Evolutionary conservation across 805 yeast species (phyloP).

Genomic region (Saccharomycopsis sp.): DNA sequence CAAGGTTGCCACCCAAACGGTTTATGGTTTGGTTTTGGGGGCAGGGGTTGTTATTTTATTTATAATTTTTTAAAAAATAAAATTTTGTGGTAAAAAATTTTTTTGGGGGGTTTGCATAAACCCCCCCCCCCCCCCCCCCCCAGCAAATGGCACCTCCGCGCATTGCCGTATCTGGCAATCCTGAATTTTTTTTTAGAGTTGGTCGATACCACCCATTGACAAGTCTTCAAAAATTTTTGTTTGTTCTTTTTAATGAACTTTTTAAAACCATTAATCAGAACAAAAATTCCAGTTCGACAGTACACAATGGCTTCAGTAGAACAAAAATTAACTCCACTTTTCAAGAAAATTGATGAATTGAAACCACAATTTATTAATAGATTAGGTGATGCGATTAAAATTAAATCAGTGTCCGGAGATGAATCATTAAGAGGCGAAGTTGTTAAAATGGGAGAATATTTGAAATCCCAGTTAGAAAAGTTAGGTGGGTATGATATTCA

Average conservation of each 20-base stretch:
- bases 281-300: neutral
- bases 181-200: no score
- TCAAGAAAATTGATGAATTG: slow-evolving; percentile 62
- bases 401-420: slow-evolving; percentile 92
- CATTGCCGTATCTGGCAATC: no score
- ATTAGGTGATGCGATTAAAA: slow-evolving; percentile 78
- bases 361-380: slow-evolving; percentile 69
- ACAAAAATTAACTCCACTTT: slow-evolving; percentile 26
- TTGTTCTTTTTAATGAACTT: neutral
- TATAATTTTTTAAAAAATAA: no score
- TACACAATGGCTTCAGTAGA: neutral
- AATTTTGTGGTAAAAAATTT: no score
- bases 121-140: no score
- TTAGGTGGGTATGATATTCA: slow-evolving; percentile 82
- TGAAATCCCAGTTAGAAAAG: slow-evolving; percentile 56
- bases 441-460: slow-evolving; percentile 80
- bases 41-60: no score
- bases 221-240: neutral
- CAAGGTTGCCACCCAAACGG: neutral
- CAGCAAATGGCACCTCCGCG: no score
- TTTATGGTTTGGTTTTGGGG: no score
- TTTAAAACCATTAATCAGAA: neutral
- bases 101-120: no score
- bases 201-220: no score
- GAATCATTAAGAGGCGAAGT: slow-evolving; percentile 84